Conservation (phyloP, 805 yeast species). For the Schizosaccharomyces osmophilus region DNA sequence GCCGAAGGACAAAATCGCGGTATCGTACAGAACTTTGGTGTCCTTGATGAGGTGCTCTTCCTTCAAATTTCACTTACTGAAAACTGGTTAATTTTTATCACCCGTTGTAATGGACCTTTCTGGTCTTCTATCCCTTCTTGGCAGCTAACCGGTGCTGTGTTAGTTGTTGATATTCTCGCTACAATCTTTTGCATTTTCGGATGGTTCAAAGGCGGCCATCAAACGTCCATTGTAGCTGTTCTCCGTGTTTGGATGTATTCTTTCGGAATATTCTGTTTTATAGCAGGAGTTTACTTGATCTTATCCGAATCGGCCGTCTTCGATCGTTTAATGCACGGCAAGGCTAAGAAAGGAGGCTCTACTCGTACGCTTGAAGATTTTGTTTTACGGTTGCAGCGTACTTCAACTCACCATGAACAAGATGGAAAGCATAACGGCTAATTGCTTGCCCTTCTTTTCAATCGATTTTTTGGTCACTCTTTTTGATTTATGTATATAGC, state of each 20-base stretch:
- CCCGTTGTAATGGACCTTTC: conserved; percentile 96
- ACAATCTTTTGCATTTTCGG: conserved; percentile 84
- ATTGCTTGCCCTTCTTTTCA: background rate
- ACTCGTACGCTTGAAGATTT: conserved; percentile 35
- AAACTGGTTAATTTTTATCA: conserved; percentile 90
- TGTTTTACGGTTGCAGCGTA: conserved; percentile 39
- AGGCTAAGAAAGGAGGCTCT: conserved; percentile 17
- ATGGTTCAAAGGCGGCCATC: conserved; percentile 70
- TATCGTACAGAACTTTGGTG: conserved; percentile 86
- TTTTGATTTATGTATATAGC: background rate
- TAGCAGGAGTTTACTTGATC: conserved; percentile 90
- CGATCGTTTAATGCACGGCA: conserved; percentile 35
- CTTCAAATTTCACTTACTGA: conserved; percentile 84
- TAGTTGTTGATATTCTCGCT: conserved; percentile 71
- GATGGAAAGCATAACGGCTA: conserved; percentile 10
- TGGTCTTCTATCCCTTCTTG: conserved; percentile 92
- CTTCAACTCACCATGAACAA: conserved; percentile 42
- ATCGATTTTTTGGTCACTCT: background rate
- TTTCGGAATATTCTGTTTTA: conserved; percentile 85
- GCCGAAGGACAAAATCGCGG: conserved; percentile 43
- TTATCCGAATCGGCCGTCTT: conserved; percentile 36
- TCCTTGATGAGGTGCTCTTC: conserved; percentile 77
- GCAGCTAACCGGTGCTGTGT: conserved; percentile 89
- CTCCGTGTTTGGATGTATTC: conserved; percentile 90
- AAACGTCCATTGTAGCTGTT: conserved; percentile 88